Base-by-base conservation (phyloP, 140 eudicot genomes). In the Bidens hawaiensis region DNA sequence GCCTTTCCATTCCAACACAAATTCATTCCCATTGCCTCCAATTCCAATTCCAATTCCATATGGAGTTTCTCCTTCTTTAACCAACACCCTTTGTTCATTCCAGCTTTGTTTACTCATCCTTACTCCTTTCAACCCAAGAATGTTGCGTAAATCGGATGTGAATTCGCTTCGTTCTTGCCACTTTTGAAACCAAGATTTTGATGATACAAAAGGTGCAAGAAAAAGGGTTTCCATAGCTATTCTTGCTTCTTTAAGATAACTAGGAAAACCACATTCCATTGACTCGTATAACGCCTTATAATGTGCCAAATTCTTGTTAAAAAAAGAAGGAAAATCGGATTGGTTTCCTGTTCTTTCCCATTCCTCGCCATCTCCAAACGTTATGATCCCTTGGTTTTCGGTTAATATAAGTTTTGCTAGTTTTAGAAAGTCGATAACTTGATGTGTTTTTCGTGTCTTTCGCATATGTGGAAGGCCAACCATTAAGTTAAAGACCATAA, bases 391-490 rank as follows among this genome's bases (percentile, higher is more conserved):
- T 64, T 63, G 45, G 2, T 40, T 31, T 34, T 24, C 34, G 4
- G 56, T 41, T 60, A 76, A 52, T 12, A 72, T 14, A 24, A 34
- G 49, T 27, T 79, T 73, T 10, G 95, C 86, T 28, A 51, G n/a
- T 11, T 62, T 65, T 19, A 86, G 9, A 52, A 86, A 86, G 49
- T 75, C 78, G 24, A 55, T 46, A 12, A 75, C 78, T 4, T 69
- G 68, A 4, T 11, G 74, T 70, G 57, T 45, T 10, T 62, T 45
- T 63, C 80, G 75, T 46, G 67, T 70, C 30, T 69, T 73, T 48
- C 79, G 81, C 83, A 76, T 80, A 52, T 86, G 90, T 60, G 91
- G 95, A 56, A 87, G 82, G 46, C 73, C 62, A 48, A 63, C 73
- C 88, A 81, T 83, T 38, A 85, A 75, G 30, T 87, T 87, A 55